A percentile compares a stretch with the other conserved stretches of the same genome.
These are phyloP conservation scores for Suhomyces vadensis DNA, from an alignment of 805 yeast species.

Conservation along the genomic window DNA sequence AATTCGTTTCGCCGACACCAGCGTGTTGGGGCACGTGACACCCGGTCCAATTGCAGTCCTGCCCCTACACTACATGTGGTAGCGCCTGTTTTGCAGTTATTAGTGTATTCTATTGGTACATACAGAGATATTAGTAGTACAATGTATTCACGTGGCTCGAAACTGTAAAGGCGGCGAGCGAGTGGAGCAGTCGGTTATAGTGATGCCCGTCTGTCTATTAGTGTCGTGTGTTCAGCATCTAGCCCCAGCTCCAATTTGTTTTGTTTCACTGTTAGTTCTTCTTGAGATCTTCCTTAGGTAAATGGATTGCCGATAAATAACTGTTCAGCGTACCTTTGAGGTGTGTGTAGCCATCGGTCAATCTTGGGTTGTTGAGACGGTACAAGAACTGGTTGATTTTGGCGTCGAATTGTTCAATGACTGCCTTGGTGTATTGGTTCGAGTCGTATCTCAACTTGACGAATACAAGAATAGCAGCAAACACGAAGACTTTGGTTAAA, in stretches of 20 bases:
- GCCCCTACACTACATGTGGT: too few relatives aligned
- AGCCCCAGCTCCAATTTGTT: not conserved
- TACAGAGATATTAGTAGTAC: not conserved
- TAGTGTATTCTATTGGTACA: not conserved
- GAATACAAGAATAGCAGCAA: slow-evolving; percentile 30
- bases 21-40: not conserved
- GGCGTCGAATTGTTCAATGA: slow-evolving; percentile 49
- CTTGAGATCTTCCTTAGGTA: slow-evolving; percentile 19
- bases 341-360: slow-evolving; percentile 19
- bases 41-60: too few relatives aligned
- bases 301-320: slow-evolving; percentile 23
- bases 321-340: slow-evolving; percentile 19
- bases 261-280: slow-evolving; percentile 3
- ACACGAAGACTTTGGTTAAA: slow-evolving; percentile 37
- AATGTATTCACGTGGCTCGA: too few relatives aligned
- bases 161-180: too few relatives aligned
- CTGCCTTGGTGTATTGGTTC: slow-evolving; percentile 33
- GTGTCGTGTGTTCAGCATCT: not conserved
- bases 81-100: too few relatives aligned
- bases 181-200: too few relatives aligned
- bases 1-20: too few relatives aligned
- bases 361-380: slow-evolving; percentile 12
- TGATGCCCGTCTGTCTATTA: not conserved
- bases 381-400: slow-evolving; percentile 31
- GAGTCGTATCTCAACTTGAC: slow-evolving; percentile 37